Evolutionary conservation across 1,139 yeast genomes (phyloP), one percentile per base, ranked within the genome.

Genomic region (Debaryomycetaceae sp.): DNA sequence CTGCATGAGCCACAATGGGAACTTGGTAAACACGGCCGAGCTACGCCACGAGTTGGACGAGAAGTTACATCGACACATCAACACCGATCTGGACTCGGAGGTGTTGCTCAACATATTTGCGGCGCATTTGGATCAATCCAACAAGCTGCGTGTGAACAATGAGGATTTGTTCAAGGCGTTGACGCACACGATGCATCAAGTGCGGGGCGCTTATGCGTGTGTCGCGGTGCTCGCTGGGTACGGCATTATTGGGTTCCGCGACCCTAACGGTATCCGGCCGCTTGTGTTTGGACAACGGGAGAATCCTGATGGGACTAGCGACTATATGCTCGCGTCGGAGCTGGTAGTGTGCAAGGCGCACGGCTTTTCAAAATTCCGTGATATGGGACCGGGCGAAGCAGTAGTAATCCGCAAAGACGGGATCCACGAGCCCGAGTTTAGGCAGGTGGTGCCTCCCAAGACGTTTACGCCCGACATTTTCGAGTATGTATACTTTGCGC

Each of bases 161-260:
- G 81, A 73, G 37, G 98, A 90, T 62, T 71, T 90, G 32, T 86
- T 90, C 55, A 65, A 69, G 32, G 97, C 98, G 3, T 62, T 90
- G 32, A 71, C 73, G 36, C 95, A 93, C 31, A 83, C 92, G 25
- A 83, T 73, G 67, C 62, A 73, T 28, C 61, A 69, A 44, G 77
- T 90, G 39, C 76, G 95, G 51, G 98, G 98, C 37, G 97, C 96
- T 14, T 90, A 85, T 53, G 96, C 98, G 1, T 86, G 96, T 61
- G 74, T 81, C 26, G 93, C 93, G 33, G 77, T 90, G 83, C 64
- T 90, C 37, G 97, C 98, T 3, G 98, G 98, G 28, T 92, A 80
- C 57, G 97, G 96, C 30, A 53, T 90, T 37, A 75, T 90, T 49
- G 98, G 97, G 1, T 92, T 90, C 65, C 73, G 98, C 53, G 98